phyloP scores from a whole-genome alignment of 208 protist species.

The Strigomonas galati region DNA sequence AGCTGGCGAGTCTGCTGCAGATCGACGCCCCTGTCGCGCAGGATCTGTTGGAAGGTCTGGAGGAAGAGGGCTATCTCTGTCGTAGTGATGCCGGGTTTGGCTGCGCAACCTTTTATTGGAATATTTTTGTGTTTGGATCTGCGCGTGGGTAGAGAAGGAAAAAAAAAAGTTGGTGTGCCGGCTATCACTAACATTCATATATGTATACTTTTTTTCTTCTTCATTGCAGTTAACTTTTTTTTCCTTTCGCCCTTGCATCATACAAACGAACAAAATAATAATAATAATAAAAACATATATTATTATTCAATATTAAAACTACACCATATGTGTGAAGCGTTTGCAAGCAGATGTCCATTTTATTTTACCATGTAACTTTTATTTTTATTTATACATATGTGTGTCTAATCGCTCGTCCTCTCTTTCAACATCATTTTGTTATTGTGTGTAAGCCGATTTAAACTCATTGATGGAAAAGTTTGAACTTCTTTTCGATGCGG shows the following conservation, averaged over 20 bases:
- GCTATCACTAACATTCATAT: not conserved
- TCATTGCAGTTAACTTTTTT: not conserved
- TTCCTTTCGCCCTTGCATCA: not conserved
- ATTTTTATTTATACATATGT: not conserved
- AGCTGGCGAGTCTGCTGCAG: constrained; percentile 52
- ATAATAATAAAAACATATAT: not conserved
- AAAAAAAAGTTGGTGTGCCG: constrained; percentile 3
- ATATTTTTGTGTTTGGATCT: constrained; percentile 72
- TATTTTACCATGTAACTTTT: not conserved
- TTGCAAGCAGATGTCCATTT: not conserved
- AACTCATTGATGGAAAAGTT: not conserved
- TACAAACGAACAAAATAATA: constrained; percentile 7
- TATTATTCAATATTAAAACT: too few relatives aligned
- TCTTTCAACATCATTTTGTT: not conserved
- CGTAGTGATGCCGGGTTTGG: constrained; percentile 67
- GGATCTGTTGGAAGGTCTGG: constrained; percentile 55
- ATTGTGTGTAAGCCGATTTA: not conserved
- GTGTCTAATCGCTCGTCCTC: not conserved
- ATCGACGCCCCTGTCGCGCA: constrained; percentile 46
- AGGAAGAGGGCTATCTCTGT: constrained; percentile 58
- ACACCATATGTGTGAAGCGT: too few relatives aligned
- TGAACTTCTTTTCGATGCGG: not conserved
- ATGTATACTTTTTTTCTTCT: constrained; percentile 10
- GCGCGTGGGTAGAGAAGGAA: not conserved
- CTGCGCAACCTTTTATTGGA: constrained; percentile 72